phyloP scores from a whole-genome alignment of 805 yeast genomes.

The Monosporozyma aerobia region DNA sequence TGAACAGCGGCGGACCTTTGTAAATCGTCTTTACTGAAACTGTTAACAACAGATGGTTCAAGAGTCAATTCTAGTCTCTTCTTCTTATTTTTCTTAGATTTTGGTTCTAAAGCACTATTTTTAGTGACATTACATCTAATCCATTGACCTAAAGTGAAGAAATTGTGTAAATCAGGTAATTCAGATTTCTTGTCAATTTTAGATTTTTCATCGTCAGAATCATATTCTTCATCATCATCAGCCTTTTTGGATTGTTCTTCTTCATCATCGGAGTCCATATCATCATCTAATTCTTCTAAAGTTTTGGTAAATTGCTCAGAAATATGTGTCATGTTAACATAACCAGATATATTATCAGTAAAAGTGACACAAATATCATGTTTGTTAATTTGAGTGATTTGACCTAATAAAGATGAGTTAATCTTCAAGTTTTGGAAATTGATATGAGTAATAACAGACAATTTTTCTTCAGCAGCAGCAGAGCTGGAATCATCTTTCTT shows the following conservation, averaged over 20 bases:
- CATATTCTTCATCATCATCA: slow-evolving; percentile 26
- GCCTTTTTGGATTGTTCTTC: slow-evolving; percentile 25
- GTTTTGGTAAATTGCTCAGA: slow-evolving; percentile 51
- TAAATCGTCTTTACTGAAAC: slow-evolving; percentile 57
- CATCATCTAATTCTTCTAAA: slow-evolving; percentile 50
- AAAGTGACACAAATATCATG: slow-evolving; percentile 61
- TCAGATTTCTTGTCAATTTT: slow-evolving; percentile 25
- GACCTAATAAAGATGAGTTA: slow-evolving; percentile 74
- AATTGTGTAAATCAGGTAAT: slow-evolving; percentile 45
- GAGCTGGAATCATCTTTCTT: slow-evolving; percentile 17
- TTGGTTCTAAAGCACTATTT: slow-evolving; percentile 35
- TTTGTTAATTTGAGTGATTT: slow-evolving; percentile 49
- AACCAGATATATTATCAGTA: slow-evolving; percentile 76
- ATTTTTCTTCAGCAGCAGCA: slow-evolving; percentile 26
- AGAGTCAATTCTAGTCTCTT: slow-evolving; percentile 62
- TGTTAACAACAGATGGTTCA: slow-evolving; percentile 68
- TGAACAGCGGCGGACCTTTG: slow-evolving; percentile 56
- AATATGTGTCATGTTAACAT: slow-evolving; percentile 62
- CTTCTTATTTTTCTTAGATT: slow-evolving; percentile 34
- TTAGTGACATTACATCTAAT: slow-evolving; percentile 69
- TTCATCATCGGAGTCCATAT: slow-evolving; percentile 35
- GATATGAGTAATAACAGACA: slow-evolving; percentile 52
- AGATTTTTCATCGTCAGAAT: slow-evolving; percentile 22
- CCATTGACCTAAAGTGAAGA: slow-evolving; percentile 75
- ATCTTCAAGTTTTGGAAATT: slow-evolving; percentile 53